Evolutionary conservation across 768 basidiomycete species (phyloP).

Genomic region (Naganishia friedmannii): DNA sequence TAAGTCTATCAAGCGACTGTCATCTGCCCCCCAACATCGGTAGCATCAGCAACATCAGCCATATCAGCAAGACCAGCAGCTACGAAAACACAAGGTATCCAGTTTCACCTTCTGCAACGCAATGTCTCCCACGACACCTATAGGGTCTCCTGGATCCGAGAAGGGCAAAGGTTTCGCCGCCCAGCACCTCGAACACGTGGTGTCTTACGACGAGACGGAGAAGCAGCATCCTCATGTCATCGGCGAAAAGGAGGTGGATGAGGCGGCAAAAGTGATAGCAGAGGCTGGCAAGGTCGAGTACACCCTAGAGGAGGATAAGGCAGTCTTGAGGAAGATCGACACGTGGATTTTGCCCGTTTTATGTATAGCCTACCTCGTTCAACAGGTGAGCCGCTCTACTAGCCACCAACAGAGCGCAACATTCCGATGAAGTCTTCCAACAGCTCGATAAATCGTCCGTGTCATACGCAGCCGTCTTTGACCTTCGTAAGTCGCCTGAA

Average conservation of each 20-base stretch:
- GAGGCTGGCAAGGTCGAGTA: conserved; percentile 28
- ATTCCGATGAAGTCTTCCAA: neutral
- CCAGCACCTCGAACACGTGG: conserved; percentile 6
- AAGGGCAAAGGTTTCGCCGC: conserved; percentile 1
- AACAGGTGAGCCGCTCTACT: conserved; percentile 1
- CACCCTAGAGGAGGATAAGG: conserved; percentile 36
- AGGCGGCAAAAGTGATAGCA: conserved; percentile 6
- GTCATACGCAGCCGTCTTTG: conserved; percentile 57
- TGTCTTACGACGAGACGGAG: neutral
- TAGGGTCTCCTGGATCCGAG: neutral
- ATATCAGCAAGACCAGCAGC: no score
- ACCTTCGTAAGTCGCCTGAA: conserved; percentile 24
- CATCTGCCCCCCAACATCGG: no score
- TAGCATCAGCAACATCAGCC: no score
- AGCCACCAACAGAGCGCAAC: no score
- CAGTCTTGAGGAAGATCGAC: conserved; percentile 40
- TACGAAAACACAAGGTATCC: no score
- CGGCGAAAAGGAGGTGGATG: neutral
- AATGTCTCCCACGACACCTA: neutral
- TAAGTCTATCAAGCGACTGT: no score
- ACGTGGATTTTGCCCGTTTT: conserved; percentile 9
- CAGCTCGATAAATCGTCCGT: conserved; percentile 54
- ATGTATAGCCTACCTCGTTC: conserved; percentile 3
- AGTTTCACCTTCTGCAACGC: neutral
- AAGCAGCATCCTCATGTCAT: conserved; percentile 4